Evolutionary conservation across 2,329 filamentous ascomycete genomes (phyloP).

Genomic region (Phialophora chinensis): DNA sequence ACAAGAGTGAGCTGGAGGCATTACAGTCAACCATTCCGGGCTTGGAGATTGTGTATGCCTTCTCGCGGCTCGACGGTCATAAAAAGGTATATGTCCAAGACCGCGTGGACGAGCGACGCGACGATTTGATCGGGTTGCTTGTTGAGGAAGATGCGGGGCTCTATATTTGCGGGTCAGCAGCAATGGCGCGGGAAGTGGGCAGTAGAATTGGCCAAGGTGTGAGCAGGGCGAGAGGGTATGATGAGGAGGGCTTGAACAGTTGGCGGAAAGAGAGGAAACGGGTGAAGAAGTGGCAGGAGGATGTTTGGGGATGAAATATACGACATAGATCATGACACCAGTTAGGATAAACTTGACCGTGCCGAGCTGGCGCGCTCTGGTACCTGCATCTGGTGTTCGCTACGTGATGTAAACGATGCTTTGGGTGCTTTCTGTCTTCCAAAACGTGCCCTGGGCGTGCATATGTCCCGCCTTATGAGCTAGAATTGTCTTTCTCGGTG

Average conservation of each 20-base stretch:
- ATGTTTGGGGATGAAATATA: constrained; percentile 54
- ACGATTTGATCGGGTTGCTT: constrained; percentile 12
- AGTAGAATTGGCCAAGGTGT: constrained; percentile 46
- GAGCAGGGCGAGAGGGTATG: not conserved
- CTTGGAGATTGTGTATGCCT: constrained; percentile 22
- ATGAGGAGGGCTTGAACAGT: constrained; percentile 23
- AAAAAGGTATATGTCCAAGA: constrained; percentile 24
- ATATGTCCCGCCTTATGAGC: no score
- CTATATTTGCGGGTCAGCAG: constrained; percentile 24
- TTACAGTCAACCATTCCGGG: not conserved
- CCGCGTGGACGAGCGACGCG: not conserved
- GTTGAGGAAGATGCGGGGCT: constrained; percentile 22
- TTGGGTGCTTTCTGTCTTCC: no score
- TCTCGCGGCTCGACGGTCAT: constrained; percentile 15
- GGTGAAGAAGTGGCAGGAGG: constrained; percentile 56
- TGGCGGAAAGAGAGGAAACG: constrained; percentile 31
- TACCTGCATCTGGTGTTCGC: no score
- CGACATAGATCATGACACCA: no score
- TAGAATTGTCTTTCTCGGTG: no score
- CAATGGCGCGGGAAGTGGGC: constrained; percentile 42
- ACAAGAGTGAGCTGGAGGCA: constrained; percentile 35
- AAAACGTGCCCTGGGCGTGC: no score
- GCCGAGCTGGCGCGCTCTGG: no score
- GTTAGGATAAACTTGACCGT: no score
- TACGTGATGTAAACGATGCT: no score